These are phyloP conservation scores for Microthlaspi erraticum DNA, from an alignment of 345 rosid species.

Conservation along the genomic window DNA sequence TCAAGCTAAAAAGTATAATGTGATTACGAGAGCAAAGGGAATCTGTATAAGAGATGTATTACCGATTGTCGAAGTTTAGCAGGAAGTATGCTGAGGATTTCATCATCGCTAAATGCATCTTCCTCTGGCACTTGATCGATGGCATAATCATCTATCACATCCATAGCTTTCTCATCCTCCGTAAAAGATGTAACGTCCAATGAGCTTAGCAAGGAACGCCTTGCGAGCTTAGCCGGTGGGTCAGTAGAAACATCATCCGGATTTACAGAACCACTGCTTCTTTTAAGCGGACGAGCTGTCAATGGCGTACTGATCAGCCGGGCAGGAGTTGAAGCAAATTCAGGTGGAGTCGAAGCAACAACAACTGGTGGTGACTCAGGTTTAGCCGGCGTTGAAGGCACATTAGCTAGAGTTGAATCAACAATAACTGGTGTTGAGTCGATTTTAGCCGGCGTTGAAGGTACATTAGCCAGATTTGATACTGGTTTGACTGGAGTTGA, in stretches of 20 bases:
- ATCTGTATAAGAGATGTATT: no score
- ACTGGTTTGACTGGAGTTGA: constrained; percentile 40
- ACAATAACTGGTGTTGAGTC: constrained; percentile 40
- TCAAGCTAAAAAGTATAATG: neutral
- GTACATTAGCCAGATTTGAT: neutral
- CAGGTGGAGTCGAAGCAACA: constrained; percentile 63
- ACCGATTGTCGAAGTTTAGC: constrained; percentile 65
- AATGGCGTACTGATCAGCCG: constrained; percentile 57
- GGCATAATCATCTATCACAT: constrained; percentile 32
- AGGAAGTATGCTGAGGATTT: constrained; percentile 58
- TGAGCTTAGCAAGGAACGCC: constrained; percentile 48
- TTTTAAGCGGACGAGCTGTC: constrained; percentile 45
- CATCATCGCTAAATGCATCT: constrained; percentile 52
- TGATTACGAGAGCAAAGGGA: neutral
- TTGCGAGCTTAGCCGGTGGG: constrained; percentile 57
- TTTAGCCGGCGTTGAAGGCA: constrained; percentile 43
- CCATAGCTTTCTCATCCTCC: constrained; percentile 39
- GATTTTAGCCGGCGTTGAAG: constrained; percentile 40
- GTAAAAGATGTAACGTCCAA: constrained; percentile 62
- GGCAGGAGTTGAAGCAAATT: constrained; percentile 63
- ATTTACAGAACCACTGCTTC: constrained; percentile 54
- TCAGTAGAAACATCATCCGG: constrained; percentile 56
- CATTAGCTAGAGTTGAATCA: neutral
- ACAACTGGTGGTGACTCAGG: constrained; percentile 40
- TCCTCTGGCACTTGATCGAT: constrained; percentile 28